Conservation (phyloP, 2,329 filamentous ascomycete species). For the Monosporascus sp. region DNA sequence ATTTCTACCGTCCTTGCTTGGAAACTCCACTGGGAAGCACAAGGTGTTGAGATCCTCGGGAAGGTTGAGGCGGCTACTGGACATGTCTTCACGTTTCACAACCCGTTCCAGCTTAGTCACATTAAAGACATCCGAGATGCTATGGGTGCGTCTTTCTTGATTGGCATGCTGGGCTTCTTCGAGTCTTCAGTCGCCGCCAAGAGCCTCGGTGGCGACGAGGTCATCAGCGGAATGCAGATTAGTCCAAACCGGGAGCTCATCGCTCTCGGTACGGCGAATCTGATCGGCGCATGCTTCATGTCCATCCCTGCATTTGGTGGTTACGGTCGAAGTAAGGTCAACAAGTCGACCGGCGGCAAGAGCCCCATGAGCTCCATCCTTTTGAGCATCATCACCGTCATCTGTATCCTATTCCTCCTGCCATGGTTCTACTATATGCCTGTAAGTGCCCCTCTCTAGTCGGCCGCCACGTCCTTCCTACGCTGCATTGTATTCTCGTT, state of each 20-base stretch:
- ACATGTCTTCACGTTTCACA: slow-evolving; percentile 72
- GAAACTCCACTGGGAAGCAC: slow-evolving; percentile 68
- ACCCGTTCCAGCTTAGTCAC: slow-evolving; percentile 72
- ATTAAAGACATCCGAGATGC: slow-evolving; percentile 79
- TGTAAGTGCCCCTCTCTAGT: slow-evolving; percentile 45
- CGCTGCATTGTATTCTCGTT: background rate
- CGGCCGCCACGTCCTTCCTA: no score
- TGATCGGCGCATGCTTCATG: slow-evolving; percentile 90
- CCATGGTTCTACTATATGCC: slow-evolving; percentile 94
- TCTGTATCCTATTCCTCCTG: slow-evolving; percentile 75
- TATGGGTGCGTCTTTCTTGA: slow-evolving; percentile 87
- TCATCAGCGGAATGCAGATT: slow-evolving; percentile 72
- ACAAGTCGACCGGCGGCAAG: slow-evolving; percentile 82
- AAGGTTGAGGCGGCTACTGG: slow-evolving; percentile 69
- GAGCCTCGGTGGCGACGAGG: slow-evolving; percentile 65
- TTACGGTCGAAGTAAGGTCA: slow-evolving; percentile 93
- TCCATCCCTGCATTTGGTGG: slow-evolving; percentile 90
- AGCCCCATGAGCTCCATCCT: slow-evolving; percentile 93
- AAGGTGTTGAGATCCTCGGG: slow-evolving; percentile 80
- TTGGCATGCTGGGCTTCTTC: slow-evolving; percentile 95
- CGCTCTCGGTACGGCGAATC: slow-evolving; percentile 82
- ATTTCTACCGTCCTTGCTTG: slow-evolving; percentile 76
- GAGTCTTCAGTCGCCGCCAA: slow-evolving; percentile 96
- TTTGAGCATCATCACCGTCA: slow-evolving; percentile 72
- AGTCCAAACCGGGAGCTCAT: slow-evolving; percentile 92